Evolutionary conservation across 164 flowering plant genomes (phyloP), one percentile per base, ranked within the genome.

Genomic region (Cinnamomum chago): DNA sequence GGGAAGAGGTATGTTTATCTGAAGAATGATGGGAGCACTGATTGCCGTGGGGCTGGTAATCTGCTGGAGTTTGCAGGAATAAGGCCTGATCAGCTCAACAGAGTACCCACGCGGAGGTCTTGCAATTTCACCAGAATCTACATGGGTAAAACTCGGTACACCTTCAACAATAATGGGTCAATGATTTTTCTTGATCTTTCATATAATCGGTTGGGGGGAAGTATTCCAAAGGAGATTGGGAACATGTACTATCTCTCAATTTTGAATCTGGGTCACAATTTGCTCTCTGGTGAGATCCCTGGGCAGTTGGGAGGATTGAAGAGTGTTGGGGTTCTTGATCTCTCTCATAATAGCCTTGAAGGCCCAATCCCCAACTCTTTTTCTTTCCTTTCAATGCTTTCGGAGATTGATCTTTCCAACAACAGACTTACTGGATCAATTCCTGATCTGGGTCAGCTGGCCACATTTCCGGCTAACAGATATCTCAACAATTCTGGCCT

Each of bases 1-100:
- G 93, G 90, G 33, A 95, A 92, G 86, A 83, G 78, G 75, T 95
- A 84, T 74, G 90, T 80, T 3, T 95, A 95, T 70, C 76, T 94
- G 71, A 95, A 85, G 85, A 91, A 89, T 62, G 92, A 91, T 73
- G 97, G 95, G 6, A 88, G 93, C 25, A 79, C 83, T 50, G 81
- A 78, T 58, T 95, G 99, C 77, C 98, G 85, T 62, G 99, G 99
- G n/a, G 92, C 98, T 0, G 99, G 98, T 70, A 93, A 88, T 76
- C 84, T 95, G 76, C 90, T 95, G 12, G 99, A 93, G 80, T 92
- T 88, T 75, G 88, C 86, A 1, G 98, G 98, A 23, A 93, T 95
- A n/a, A 79, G 97, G 65, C 77, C 67, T 33, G 89, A 87, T 14
- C 82, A 86, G 65, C 62, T 93, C 74, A 72, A 75, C 67, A 79